A percentile compares a stretch with the other conserved stretches of the same genome.
These are phyloP conservation scores for Sparassis latifolia DNA, from an alignment of 1,284 basidiomycete genomes.

Conservation along the genomic window DNA sequence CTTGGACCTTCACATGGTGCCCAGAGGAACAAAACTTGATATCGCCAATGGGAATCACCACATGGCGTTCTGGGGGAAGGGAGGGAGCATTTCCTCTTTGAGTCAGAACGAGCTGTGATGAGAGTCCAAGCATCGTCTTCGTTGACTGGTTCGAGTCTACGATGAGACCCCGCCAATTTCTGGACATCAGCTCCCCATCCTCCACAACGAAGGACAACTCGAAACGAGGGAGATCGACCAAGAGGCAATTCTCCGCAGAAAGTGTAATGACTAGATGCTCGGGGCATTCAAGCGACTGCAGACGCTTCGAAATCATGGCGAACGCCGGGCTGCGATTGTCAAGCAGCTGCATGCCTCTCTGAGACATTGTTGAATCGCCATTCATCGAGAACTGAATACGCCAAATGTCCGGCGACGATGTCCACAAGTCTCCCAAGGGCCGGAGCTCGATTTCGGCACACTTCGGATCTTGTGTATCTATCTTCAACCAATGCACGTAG, in stretches of 20 bases:
- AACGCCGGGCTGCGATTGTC: conserved; percentile 30
- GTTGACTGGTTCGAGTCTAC: conserved; percentile 29
- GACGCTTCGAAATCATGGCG: conserved; percentile 22
- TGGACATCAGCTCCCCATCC: conserved; percentile 24
- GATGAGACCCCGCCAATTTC: conserved; percentile 29
- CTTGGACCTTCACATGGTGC: conserved; percentile 10
- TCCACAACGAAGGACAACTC: conserved; percentile 31
- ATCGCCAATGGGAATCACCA: conserved; percentile 32
- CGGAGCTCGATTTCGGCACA: conserved; percentile 30
- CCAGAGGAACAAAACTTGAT: conserved; percentile 8
- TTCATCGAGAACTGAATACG: conserved; percentile 10
- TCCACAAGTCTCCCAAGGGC: conserved; percentile 23
- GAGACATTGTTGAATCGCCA: conserved; percentile 1
- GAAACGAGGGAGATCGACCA: conserved; percentile 27
- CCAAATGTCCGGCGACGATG: conserved; percentile 17
- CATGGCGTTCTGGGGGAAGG: conserved; percentile 17
- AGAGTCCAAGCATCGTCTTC: conserved; percentile 34
- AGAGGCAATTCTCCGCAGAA: conserved; percentile 1
- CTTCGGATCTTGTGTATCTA: conserved; percentile 11
- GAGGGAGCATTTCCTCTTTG: not conserved
- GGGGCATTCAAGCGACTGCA: conserved; percentile 27
- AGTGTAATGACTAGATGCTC: conserved; percentile 4
- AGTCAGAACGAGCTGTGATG: conserved; percentile 32
- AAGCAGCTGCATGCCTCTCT: conserved; percentile 6
- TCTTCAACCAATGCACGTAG: conserved; percentile 35